phyloP scores from a whole-genome alignment of 495 filamentous ascomycete genomes.

The Trichoderma virens region DNA sequence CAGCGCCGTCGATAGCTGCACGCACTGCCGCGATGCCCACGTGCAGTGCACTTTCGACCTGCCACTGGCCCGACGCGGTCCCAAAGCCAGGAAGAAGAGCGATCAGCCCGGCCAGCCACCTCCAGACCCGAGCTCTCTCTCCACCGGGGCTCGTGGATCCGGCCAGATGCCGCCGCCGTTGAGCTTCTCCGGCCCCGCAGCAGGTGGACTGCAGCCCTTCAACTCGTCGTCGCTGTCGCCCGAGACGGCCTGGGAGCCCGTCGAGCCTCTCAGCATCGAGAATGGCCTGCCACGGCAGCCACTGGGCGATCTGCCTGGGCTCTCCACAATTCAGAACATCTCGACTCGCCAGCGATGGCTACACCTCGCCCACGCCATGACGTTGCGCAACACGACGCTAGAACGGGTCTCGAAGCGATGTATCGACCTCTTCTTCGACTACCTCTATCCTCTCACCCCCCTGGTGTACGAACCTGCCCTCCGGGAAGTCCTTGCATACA shows the following conservation, averaged over 20 bases:
- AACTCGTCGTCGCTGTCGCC: not conserved
- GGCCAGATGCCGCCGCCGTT: constrained; percentile 6
- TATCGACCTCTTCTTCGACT: constrained; percentile 22
- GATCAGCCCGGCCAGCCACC: not conserved
- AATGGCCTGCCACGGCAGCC: constrained; percentile 7
- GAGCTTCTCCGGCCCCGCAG: not conserved
- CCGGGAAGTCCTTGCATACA: constrained; percentile 3
- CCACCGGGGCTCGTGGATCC: not conserved
- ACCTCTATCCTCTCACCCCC: constrained; percentile 25
- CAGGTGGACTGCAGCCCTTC: constrained; percentile 7
- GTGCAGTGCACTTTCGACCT: constrained; percentile 9
- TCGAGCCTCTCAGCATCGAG: not conserved
- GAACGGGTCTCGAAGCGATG: constrained; percentile 13
- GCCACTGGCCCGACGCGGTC: constrained; percentile 7
- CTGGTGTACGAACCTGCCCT: constrained; percentile 26
- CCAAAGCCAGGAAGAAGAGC: constrained; percentile 7
- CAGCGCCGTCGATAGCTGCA: constrained; percentile 7
- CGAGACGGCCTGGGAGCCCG: constrained; percentile 2
- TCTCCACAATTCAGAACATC: constrained; percentile 3
- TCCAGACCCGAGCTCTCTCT: constrained; percentile 6
- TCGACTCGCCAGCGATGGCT: constrained; percentile 6
- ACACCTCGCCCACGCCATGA: not conserved
- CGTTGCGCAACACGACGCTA: not conserved
- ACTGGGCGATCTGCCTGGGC: not conserved
- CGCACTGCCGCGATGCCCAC: constrained; percentile 7